Evolutionary conservation across 345 rosid species (phyloP).

Genomic region (Populus davidiana): DNA sequence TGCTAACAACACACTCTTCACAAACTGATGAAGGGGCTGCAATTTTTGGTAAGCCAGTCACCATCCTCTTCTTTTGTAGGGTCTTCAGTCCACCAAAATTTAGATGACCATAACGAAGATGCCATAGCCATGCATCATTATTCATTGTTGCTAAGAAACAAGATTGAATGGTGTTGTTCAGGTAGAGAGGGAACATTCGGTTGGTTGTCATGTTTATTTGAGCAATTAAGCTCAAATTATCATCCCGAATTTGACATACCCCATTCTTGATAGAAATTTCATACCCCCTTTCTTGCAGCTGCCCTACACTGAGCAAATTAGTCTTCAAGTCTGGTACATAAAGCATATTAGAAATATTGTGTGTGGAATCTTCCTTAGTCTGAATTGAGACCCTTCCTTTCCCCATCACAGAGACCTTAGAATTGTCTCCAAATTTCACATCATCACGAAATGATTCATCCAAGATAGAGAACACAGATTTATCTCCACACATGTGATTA

Average conservation of each 20-base stretch:
- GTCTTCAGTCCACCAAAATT: background rate
- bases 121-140: constrained; percentile 1
- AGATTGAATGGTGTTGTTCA: no score
- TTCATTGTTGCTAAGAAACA: no score
- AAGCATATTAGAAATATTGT: background rate
- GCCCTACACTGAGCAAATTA: background rate
- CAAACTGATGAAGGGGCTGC: no score
- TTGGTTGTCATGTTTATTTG: no score
- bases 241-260: no score
- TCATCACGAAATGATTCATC: background rate
- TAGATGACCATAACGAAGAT: constrained; percentile 1
- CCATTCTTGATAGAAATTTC: no score
- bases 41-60: no score
- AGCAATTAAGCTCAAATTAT: no score
- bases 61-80: no score
- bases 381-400: background rate
- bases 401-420: background rate
- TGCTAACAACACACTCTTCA: no score
- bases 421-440: background rate
- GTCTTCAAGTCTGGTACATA: background rate
- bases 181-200: no score
- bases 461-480: background rate
- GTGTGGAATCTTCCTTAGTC: background rate
- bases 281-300: background rate
- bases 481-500: background rate